Base-by-base conservation (phyloP, 176 grass and related monocot species). In the Otatea glauca region DNA sequence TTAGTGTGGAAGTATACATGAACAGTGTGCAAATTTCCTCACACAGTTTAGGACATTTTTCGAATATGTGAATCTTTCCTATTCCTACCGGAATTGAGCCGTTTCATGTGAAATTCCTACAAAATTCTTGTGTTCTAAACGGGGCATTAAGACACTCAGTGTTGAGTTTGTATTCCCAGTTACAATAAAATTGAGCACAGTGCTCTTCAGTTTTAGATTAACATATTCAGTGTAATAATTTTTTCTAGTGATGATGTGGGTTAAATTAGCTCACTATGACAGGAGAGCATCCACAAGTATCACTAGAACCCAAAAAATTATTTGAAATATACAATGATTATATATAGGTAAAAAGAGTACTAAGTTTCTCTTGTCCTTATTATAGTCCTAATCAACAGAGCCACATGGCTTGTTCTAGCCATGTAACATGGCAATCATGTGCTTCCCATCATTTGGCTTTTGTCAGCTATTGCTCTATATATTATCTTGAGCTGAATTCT, bases 321-420 rank as follows among this genome's bases (percentile, higher is more conserved):
- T 54, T 74, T 43, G 34, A 55, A 67, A 55, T 5, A 55, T 5
- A 65, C 14, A 67, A 44, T 55, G 47, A 74, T 74, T 72, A 49
- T 45, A n/a, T 59, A 9, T 61, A 29, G n/a, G n/a, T 72, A 50
- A 14, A 11, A 47, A 71, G 13, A 77, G 50, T 48, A 62, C 14
- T 41, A 58, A 39, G 20, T 70, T 24, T 50, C 29, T 78, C 54
- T 70, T 77, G 84, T 86, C 84, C 20, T 14, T 35, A 74, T 67
- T 79, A n/a, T 79, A n/a, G 60, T 44, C 37, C 68, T 60, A 85
- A 85, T 84, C 76, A 87, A n/a, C 9, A 21, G 13, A 82, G 71
- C 71, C 85, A 87, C 86, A 87, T 87, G 79, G 78, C 49, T 67
- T 37, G 86, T 69, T 78, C 20, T 82, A 38, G 62, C 71, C 56